Base-by-base conservation (phyloP, 2,329 filamentous ascomycete species). In the Fusarium papillatum region DNA sequence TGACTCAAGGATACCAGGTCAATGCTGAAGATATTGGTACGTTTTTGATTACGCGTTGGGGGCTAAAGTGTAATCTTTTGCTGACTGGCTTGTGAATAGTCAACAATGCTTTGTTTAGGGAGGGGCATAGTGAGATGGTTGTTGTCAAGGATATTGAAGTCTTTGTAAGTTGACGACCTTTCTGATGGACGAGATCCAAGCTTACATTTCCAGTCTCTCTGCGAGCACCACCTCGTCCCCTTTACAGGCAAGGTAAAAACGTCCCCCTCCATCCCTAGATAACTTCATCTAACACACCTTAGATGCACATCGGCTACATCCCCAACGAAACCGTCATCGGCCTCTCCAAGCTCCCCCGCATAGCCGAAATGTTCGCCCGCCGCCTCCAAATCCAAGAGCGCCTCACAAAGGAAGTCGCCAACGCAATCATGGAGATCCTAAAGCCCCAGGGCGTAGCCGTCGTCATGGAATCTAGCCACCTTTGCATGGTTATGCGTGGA, bases 221-320 rank as follows among this genome's bases (percentile, higher is more conserved):
- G 97, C 87, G 97, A 99, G 87, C 97, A 99, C 84, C 97, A 99
- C 82, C 90, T 99, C 82, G 96, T 99, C 10, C 97, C 97, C 1
- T 99, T 99, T 81, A 96, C 91, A 5, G 97, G 97, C 80, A 98
- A 98, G 91, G 95, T 96, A 87, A 62, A 62, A 62, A 83, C 53
- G 41, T 38, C 16, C 19, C 17, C 43, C 3, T 11, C 17, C 22
- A 39, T 17, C 16, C 48, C 29, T n/a, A 2, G 17, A 9, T n/a
- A 34, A 2, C 26, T 10, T 29, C 31, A 61, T 46, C 46, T 24
- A 67, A 29, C 31, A 2, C 31, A 2, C 17, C 8, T 34, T 66
- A 97, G 95, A 98, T 99, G 95, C 97, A 99, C 86, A 98, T 99
- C 79, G 97, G 96, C 70, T 99, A 99, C 85, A 98, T 99, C 75